Conservation (phyloP, 78 protist species). For the Dictyostelium intermedium region DNA sequence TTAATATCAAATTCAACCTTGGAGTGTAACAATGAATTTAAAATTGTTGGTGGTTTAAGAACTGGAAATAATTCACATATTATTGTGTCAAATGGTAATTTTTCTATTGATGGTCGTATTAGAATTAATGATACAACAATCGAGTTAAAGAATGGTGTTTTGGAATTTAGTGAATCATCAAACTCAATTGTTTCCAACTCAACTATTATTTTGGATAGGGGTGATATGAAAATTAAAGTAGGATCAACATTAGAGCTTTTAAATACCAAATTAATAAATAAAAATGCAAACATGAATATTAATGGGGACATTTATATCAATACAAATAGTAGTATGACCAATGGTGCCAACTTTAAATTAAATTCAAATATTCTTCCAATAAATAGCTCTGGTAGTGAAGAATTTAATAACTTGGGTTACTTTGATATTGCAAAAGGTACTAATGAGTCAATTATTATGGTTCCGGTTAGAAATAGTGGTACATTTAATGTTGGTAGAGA, state of each 20-base stretch:
- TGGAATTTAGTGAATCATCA: not conserved
- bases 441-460: not conserved
- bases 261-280: not conserved
- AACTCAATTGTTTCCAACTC: not conserved
- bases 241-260: not conserved
- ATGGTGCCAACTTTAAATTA: not conserved
- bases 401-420: not conserved
- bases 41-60: not conserved
- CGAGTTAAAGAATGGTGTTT: not conserved
- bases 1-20: not conserved
- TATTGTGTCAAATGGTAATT: not conserved
- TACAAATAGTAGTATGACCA: not conserved
- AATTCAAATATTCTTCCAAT: not conserved
- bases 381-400: not conserved
- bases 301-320: not conserved
- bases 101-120: not conserved
- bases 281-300: not conserved
- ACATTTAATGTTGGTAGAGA: conserved; percentile 3
- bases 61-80: not conserved
- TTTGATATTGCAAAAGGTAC: not conserved
- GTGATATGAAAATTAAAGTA: not conserved
- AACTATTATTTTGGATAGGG: not conserved
- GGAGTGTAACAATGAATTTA: not conserved
- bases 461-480: not conserved
- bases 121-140: not conserved